Evolutionary conservation across 1,284 basidiomycete genomes (phyloP).

Genomic region (Cystobasidiaceae sp.): DNA sequence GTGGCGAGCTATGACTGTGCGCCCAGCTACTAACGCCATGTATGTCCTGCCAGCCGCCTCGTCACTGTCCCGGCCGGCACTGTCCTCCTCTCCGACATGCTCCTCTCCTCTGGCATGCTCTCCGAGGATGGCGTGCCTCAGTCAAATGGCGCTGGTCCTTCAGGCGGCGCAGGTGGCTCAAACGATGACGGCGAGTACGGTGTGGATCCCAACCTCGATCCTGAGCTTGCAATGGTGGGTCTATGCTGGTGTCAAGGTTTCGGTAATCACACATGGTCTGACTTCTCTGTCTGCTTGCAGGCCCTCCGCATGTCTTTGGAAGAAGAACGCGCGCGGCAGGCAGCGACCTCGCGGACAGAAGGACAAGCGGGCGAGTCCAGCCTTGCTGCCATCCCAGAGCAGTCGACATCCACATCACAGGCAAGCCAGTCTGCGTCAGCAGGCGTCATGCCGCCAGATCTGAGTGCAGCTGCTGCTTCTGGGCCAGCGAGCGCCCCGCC

Average conservation of each 20-base stretch:
- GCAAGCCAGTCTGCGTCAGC: no score
- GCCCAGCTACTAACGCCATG: no score
- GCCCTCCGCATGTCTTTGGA: slow-evolving; percentile 96
- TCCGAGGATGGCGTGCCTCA: slow-evolving; percentile 69
- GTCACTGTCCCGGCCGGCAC: slow-evolving; percentile 71
- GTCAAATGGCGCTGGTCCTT: slow-evolving; percentile 52
- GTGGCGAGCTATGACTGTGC: neutral
- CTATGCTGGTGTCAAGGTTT: no score
- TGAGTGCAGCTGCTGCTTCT: slow-evolving; percentile 45
- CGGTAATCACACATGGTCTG: no score
- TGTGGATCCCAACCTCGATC: slow-evolving; percentile 87
- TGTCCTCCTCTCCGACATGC: slow-evolving; percentile 76
- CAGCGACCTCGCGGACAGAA: slow-evolving; percentile 49
- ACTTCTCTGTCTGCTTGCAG: slow-evolving; percentile 53
- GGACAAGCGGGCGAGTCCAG: slow-evolving; percentile 39
- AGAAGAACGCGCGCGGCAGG: slow-evolving; percentile 87
- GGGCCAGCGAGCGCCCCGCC: slow-evolving; percentile 14
- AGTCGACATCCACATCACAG: no score
- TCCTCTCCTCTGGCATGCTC: slow-evolving; percentile 76
- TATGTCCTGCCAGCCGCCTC: slow-evolving; percentile 62
- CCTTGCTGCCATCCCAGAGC: slow-evolving; percentile 40
- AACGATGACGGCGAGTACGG: slow-evolving; percentile 67
- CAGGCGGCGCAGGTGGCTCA: slow-evolving; percentile 49
- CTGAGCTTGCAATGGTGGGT: slow-evolving; percentile 89
- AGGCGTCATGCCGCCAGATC: neutral